Conservation (phyloP, 345 rosid genomes). For the Arabis hirsuta region DNA sequence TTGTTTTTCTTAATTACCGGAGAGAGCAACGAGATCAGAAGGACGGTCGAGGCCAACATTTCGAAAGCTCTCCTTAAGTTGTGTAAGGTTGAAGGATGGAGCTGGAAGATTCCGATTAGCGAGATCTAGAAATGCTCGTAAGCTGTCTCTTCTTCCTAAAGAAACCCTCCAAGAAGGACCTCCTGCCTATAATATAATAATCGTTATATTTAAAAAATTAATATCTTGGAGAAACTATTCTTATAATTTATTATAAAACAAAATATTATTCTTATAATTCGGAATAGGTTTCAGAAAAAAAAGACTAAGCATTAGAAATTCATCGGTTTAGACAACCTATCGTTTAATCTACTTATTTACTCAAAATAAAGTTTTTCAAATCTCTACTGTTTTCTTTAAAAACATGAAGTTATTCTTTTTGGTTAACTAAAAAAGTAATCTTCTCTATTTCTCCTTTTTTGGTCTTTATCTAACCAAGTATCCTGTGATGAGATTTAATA, state of each 20-base stretch:
- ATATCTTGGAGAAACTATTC: neutral
- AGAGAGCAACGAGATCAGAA: constrained; percentile 39
- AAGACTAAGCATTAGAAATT: neutral
- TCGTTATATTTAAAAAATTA: too few relatives aligned
- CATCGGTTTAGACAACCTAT: too few relatives aligned
- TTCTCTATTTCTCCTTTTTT: too few relatives aligned
- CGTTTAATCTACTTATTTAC: neutral
- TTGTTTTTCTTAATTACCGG: constrained; percentile 26
- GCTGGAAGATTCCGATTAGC: constrained; percentile 29
- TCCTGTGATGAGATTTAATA: constrained; percentile 5
- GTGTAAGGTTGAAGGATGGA: constrained; percentile 35
- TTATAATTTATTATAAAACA: neutral
- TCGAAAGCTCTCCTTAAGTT: constrained; percentile 32
- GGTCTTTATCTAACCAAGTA: too few relatives aligned
- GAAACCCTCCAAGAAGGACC: constrained; percentile 33
- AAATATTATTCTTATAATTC: neutral
- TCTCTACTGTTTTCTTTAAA: neutral
- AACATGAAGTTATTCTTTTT: too few relatives aligned
- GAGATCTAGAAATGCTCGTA: constrained; percentile 24
- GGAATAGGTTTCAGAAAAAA: neutral
- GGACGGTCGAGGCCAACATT: constrained; percentile 37
- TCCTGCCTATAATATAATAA: constrained; percentile 14
- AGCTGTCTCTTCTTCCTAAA: constrained; percentile 33
- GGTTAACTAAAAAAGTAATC: too few relatives aligned
- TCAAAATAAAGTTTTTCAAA: neutral